phyloP scores from a whole-genome alignment of 495 filamentous ascomycete species.

The Hyaloscypha variabilis region DNA sequence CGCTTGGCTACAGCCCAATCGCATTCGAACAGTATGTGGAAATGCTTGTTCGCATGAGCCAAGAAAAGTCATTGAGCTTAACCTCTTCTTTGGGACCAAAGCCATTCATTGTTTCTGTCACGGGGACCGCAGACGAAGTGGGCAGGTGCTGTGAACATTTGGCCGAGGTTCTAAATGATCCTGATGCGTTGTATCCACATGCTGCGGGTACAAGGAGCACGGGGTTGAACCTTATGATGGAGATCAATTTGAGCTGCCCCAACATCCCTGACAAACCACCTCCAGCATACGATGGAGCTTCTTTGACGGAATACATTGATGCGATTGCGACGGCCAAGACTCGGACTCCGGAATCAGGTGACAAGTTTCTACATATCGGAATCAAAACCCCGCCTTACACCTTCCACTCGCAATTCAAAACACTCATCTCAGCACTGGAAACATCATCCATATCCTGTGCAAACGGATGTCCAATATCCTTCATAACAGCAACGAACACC shows the following conservation, averaged over 20 bases:
- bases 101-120: constrained; percentile 70
- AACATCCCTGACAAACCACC: constrained; percentile 70
- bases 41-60: constrained; percentile 35
- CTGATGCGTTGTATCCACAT: constrained; percentile 9
- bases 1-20: constrained; percentile 70
- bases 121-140: constrained; percentile 56
- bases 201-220: not conserved
- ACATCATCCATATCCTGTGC: constrained; percentile 5
- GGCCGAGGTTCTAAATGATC: constrained; percentile 23
- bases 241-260: constrained; percentile 75
- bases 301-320: constrained; percentile 51
- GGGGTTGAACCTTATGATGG: constrained; percentile 53
- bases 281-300: constrained; percentile 58
- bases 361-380: constrained; percentile 43
- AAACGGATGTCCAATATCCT: constrained; percentile 44
- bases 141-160: constrained; percentile 43
- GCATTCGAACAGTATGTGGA: constrained; percentile 68
- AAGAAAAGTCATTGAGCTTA: not conserved
- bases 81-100: constrained; percentile 37
- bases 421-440: constrained; percentile 49
- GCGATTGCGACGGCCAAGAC: constrained; percentile 32
- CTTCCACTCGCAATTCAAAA: constrained; percentile 58
- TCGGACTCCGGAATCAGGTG: not conserved
- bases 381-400: constrained; percentile 77
- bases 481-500: constrained; percentile 74